phyloP scores from a whole-genome alignment of 371 early-diverging fungal genomes.

The Mucor indicus region DNA sequence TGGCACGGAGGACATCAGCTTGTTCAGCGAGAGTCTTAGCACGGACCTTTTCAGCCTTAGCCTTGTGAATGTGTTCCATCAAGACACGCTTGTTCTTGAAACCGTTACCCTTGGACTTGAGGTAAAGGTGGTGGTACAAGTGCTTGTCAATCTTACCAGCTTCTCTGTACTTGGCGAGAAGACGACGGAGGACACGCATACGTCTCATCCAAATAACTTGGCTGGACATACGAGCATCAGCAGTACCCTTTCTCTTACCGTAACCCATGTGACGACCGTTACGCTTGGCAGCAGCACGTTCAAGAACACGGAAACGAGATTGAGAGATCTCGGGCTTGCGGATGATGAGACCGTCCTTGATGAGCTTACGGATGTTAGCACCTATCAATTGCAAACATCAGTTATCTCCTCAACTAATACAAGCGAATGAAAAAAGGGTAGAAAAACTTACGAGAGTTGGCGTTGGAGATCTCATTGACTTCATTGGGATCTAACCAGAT shows the following conservation, averaged over 20 bases:
- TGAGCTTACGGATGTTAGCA: slow-evolving; percentile 95
- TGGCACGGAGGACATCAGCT: slow-evolving; percentile 97
- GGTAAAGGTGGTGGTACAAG: slow-evolving; percentile 96
- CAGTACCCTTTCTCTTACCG: slow-evolving; percentile 99
- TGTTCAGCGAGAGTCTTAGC: slow-evolving; percentile 95
- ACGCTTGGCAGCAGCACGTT: slow-evolving; percentile 92
- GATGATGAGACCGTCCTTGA: slow-evolving; percentile 97
- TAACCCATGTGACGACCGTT: slow-evolving; percentile 99
- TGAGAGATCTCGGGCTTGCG: slow-evolving; percentile 92
- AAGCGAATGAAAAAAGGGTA: no score
- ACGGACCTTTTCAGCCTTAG: slow-evolving; percentile 99
- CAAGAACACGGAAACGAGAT: slow-evolving; percentile 97
- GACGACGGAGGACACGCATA: slow-evolving; percentile 97
- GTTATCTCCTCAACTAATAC: no score
- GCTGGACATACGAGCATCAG: slow-evolving; percentile 98
- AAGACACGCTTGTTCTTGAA: slow-evolving; percentile 99
- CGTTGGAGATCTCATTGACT: slow-evolving; percentile 91
- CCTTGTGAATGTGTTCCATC: slow-evolving; percentile 99
- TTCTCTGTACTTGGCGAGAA: slow-evolving; percentile 98
- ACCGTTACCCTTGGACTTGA: slow-evolving; percentile 99
- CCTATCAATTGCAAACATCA: no score
- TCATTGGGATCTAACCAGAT: slow-evolving; percentile 99
- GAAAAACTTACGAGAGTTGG: slow-evolving; percentile 97
- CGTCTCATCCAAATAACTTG: slow-evolving; percentile 99
- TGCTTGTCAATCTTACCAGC: slow-evolving; percentile 98